phyloP scores from a whole-genome alignment of 306 rosid genomes.

The Canavalia ensiformis region DNA sequence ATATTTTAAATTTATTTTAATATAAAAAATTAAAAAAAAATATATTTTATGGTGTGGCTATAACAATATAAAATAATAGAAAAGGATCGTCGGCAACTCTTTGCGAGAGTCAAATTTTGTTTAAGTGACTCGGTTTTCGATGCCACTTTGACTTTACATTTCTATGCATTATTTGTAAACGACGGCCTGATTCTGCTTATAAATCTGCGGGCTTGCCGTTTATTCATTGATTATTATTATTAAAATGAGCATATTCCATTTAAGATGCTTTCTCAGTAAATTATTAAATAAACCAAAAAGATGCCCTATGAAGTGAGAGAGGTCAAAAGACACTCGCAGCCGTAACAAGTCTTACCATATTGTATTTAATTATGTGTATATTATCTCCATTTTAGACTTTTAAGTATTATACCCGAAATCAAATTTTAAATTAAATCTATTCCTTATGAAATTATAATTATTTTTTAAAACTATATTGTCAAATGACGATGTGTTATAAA shows the following conservation, averaged over 20 bases:
- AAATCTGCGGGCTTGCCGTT: constrained; percentile 28
- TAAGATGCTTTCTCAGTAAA: constrained; percentile 10
- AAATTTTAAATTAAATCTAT: too few species aligned
- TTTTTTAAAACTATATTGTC: too few species aligned
- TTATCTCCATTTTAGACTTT: not conserved
- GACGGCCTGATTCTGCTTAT: not conserved
- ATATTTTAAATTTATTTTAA: too few species aligned
- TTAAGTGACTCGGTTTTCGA: not conserved
- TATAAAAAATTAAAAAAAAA: too few species aligned
- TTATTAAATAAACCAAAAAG: not conserved
- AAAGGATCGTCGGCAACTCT: not conserved
- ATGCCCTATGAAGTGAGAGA: too few species aligned
- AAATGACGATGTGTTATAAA: too few species aligned
- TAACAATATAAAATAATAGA: too few species aligned
- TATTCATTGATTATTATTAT: not conserved
- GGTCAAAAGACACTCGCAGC: too few species aligned
- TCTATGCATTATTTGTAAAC: not conserved
- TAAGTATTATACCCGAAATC: not conserved
- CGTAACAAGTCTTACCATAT: not conserved
- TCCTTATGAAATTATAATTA: too few species aligned
- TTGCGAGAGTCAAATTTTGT: constrained; percentile 3
- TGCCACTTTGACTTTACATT: not conserved
- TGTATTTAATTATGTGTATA: not conserved
- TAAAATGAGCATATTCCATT: not conserved
- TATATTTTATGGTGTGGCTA: not conserved